A percentile compares a stretch with the other conserved stretches of the same genome.
These are phyloP conservation scores for Dovyalis caffra DNA, from an alignment of 345 rosid genomes.

Conservation along the genomic window DNA sequence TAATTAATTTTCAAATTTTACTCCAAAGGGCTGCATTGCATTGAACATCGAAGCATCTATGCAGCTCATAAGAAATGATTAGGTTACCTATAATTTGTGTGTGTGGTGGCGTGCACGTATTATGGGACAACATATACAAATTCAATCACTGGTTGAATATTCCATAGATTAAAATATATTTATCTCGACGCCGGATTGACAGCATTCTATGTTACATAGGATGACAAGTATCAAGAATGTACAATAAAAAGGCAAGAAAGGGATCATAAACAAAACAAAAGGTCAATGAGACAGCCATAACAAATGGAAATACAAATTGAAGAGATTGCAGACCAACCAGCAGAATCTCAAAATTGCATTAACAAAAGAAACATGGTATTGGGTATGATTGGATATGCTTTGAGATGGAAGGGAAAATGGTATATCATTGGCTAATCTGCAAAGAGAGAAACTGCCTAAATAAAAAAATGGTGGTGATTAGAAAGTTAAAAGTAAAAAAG, in stretches of 20 bases:
- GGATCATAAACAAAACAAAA: neutral
- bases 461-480: neutral
- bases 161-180: neutral
- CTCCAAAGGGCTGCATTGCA: neutral
- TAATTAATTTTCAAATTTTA: neutral
- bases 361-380: neutral
- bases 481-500: constrained; percentile 6
- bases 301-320: neutral
- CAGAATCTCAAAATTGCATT: neutral
- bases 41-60: neutral
- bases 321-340: neutral
- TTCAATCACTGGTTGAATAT: neutral
- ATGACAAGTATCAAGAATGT: neutral
- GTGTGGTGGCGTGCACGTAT: constrained; percentile 10
- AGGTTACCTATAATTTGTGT: neutral
- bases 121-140: neutral
- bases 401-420: neutral
- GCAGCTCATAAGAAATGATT: neutral
- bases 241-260: neutral
- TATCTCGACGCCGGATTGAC: neutral
- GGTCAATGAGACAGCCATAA: neutral
- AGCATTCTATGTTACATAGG: neutral
- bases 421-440: neutral
- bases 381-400: neutral
- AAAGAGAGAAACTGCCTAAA: neutral